Conservation (phyloP, 73 alveolate genomes). For the Paramecium pentaurelia region DNA sequence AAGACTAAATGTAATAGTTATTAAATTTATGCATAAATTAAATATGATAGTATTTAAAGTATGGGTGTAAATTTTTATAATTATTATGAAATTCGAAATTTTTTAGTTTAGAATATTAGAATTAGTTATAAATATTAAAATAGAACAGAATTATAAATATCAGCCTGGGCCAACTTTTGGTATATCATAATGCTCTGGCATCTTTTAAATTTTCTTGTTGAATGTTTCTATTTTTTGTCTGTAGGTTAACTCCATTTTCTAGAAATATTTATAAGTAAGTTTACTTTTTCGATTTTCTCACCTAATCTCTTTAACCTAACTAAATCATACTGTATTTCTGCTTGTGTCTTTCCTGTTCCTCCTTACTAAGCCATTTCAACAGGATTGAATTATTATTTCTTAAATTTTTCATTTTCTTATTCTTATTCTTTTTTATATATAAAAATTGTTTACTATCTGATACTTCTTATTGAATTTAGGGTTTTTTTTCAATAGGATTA, state of each 20-base stretch:
- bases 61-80: neutral
- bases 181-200: conserved; percentile 70
- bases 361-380: neutral
- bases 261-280: neutral
- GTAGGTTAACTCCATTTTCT: conserved; percentile 47
- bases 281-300: conserved; percentile 25
- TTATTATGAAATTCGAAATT: neutral
- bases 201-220: conserved; percentile 59
- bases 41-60: neutral
- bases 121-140: neutral
- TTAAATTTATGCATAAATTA: neutral
- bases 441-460: neutral
- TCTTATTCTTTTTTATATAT: neutral
- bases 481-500: neutral
- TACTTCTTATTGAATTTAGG: neutral
- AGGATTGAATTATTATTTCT: neutral
- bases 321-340: conserved; percentile 3
- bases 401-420: neutral
- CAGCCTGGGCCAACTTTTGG: conserved; percentile 77
- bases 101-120: neutral
- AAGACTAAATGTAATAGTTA: neutral
- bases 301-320: conserved; percentile 42
- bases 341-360: conserved; percentile 11
- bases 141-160: neutral
- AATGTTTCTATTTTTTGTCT: conserved; percentile 65